phyloP scores from a whole-genome alignment of 2,329 filamentous ascomycete species.

The Phaeosphaeriaceae sp. region DNA sequence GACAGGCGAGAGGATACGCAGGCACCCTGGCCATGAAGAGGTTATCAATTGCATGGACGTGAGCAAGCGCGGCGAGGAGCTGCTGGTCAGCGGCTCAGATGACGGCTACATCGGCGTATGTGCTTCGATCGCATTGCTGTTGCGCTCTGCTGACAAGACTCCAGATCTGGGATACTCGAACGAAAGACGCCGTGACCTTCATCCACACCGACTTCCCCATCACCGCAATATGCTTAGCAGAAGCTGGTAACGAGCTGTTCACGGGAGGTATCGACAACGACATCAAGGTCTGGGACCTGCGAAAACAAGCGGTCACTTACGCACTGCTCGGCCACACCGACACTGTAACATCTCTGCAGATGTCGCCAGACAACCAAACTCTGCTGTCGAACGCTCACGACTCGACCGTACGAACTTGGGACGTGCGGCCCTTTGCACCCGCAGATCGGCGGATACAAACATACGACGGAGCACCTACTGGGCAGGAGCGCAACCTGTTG shows the following conservation, averaged over 20 bases:
- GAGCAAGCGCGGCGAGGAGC: slow-evolving; percentile 86
- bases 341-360: slow-evolving; percentile 84
- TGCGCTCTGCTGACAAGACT: slow-evolving; percentile 21
- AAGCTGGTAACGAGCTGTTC: slow-evolving; percentile 95
- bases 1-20: slow-evolving; percentile 87
- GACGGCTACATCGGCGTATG: slow-evolving; percentile 82
- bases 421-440: slow-evolving; percentile 92
- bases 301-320: slow-evolving; percentile 89
- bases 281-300: slow-evolving; percentile 95
- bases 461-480: slow-evolving; percentile 88
- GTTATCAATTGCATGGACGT: slow-evolving; percentile 93
- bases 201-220: slow-evolving; percentile 92
- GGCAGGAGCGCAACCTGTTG: slow-evolving; percentile 90
- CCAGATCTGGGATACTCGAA: slow-evolving; percentile 87
- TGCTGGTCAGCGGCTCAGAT: slow-evolving; percentile 89
- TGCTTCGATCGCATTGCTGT: background rate
- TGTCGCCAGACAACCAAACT: slow-evolving; percentile 93
- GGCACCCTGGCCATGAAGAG: slow-evolving; percentile 92
- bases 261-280: slow-evolving; percentile 96
- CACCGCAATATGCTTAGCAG: slow-evolving; percentile 87
- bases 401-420: slow-evolving; percentile 92
- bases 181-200: slow-evolving; percentile 86
- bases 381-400: slow-evolving; percentile 94
- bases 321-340: slow-evolving; percentile 89
- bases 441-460: slow-evolving; percentile 83